phyloP scores from a whole-genome alignment of 1,284 basidiomycete genomes.

The Apiotrichum sp. region DNA sequence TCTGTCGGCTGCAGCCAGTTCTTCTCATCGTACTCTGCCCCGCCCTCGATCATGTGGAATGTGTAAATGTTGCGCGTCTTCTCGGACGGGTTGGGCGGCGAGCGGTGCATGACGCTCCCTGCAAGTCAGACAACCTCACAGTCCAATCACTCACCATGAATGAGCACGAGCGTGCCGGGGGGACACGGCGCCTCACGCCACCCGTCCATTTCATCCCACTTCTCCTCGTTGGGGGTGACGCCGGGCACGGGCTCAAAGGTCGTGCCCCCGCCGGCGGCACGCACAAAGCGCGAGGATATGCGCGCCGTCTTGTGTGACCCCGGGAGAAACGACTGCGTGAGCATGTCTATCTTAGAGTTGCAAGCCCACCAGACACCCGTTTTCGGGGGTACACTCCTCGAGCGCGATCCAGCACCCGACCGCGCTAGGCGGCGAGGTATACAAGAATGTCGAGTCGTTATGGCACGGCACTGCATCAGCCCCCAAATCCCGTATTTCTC shows the following conservation, averaged over 20 bases:
- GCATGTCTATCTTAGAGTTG: not conserved
- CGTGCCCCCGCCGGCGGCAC: constrained; percentile 61
- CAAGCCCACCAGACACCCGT: constrained; percentile 63
- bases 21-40: constrained; percentile 40
- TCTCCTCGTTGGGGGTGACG: constrained; percentile 49
- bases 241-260: constrained; percentile 63
- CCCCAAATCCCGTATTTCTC: no score
- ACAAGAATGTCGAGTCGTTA: constrained; percentile 58
- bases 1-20: constrained; percentile 67
- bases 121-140: not conserved
- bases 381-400: constrained; percentile 73
- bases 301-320: constrained; percentile 73
- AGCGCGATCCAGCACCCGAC: constrained; percentile 94
- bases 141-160: constrained; percentile 53
- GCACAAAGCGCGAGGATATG: constrained; percentile 75
- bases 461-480: constrained; percentile 49
- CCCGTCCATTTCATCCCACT: constrained; percentile 55
- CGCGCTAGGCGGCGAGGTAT: constrained; percentile 83
- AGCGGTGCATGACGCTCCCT: constrained; percentile 82
- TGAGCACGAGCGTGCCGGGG: constrained; percentile 75
- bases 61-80: constrained; percentile 82
- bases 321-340: constrained; percentile 65
- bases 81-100: constrained; percentile 64
- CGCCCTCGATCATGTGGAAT: constrained; percentile 65
- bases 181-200: constrained; percentile 62